Percentiles rank a stretch among this genome's conserved stretches.
Conservation (phyloP, 208 protist genomes). For the Acanthamoeba healyi region DNA sequence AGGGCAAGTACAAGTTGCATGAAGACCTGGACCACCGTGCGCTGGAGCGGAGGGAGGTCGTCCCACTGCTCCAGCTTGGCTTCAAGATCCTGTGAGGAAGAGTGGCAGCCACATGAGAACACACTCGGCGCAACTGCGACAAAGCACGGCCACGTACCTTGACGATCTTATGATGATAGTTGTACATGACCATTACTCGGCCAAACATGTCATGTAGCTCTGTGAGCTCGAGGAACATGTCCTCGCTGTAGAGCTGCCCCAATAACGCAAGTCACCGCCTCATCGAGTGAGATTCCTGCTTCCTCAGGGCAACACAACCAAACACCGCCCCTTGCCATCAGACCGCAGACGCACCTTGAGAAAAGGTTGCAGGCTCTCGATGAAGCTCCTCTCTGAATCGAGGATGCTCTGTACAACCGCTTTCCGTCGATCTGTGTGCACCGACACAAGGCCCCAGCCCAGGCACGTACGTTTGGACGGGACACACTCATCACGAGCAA, state of each 20-base stretch:
- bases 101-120: background rate
- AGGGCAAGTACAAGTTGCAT: background rate
- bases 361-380: background rate
- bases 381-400: background rate
- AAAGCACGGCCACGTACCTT: background rate
- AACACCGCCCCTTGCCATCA: no score
- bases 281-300: no score
- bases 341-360: background rate
- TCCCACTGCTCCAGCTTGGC: background rate
- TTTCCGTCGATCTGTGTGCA: background rate
- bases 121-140: background rate
- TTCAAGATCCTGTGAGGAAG: background rate
- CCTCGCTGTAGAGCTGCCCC: conserved; percentile 7
- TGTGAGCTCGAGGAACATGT: conserved; percentile 1
- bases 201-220: background rate
- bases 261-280: no score
- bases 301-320: background rate
- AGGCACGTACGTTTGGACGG: no score
- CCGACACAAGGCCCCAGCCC: background rate
- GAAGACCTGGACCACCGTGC: background rate
- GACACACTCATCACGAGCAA: no score
- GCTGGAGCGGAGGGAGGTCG: background rate
- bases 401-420: background rate
- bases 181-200: background rate
- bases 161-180: background rate